phyloP scores from a whole-genome alignment of 2,329 filamentous ascomycete genomes.

The Alternaria angustiovoidea region DNA sequence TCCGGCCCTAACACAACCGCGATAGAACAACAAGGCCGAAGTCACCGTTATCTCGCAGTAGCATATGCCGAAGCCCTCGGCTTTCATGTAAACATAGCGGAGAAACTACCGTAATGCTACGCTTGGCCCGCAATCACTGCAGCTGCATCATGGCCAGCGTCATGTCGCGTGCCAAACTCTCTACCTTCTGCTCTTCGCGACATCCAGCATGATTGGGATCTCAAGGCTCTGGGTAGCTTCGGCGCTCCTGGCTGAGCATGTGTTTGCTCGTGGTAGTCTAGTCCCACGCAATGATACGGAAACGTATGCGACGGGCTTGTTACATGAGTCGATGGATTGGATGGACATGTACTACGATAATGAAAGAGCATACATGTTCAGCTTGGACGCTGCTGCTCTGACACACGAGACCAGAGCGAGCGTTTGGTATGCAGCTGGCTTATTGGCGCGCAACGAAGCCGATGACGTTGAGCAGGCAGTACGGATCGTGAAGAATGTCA shows the following conservation, averaged over 20 bases:
- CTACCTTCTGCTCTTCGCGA: neutral
- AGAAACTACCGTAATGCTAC: slow-evolving; percentile 1
- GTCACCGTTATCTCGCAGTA: slow-evolving; percentile 10
- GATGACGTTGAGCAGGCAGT: slow-evolving; percentile 61
- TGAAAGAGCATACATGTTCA: slow-evolving; percentile 62
- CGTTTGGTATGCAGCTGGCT: slow-evolving; percentile 66
- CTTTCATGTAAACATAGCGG: slow-evolving; percentile 2
- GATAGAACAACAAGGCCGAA: slow-evolving; percentile 7
- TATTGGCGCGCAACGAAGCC: slow-evolving; percentile 63
- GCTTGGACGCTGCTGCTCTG: slow-evolving; percentile 58
- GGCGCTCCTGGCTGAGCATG: slow-evolving; percentile 15
- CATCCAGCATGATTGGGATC: slow-evolving; percentile 14
- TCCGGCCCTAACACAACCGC: slow-evolving; percentile 5
- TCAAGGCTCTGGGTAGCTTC: slow-evolving; percentile 22
- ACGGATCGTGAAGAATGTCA: slow-evolving; percentile 63
- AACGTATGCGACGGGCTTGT: slow-evolving; percentile 22
- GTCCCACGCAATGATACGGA: slow-evolving; percentile 27
- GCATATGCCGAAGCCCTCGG: slow-evolving; percentile 10
- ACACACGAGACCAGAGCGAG: slow-evolving; percentile 66
- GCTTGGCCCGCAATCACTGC: slow-evolving; percentile 2
- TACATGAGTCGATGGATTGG: slow-evolving; percentile 62
- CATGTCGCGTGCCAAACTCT: neutral
- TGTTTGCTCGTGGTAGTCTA: slow-evolving; percentile 13
- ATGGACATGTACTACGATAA: slow-evolving; percentile 65
- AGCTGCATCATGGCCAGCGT: neutral